Base-by-base conservation (phyloP, 129 eudicot species). In the Chrysanthemum seticuspe region DNA sequence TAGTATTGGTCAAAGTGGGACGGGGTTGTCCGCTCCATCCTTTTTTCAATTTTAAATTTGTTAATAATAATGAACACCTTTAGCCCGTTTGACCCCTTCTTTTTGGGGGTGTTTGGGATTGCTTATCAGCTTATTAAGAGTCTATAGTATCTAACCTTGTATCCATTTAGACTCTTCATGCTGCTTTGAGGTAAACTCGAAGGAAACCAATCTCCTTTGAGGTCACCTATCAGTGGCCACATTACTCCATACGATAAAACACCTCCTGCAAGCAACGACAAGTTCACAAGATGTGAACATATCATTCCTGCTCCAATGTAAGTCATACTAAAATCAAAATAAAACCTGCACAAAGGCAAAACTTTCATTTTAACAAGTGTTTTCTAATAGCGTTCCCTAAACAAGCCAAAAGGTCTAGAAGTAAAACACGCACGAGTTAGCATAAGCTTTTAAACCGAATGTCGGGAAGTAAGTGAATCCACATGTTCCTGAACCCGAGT, bases 271-370 rank as follows among this genome's bases (percentile, higher is more conserved):
- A 92, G 94, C 85, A 89, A 68, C 44, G 97, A 92, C 62, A 92
- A 72, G 83, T 89, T 92, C 80, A 92, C 97, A 2, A 92, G 88
- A 80, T 92, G 97, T 54, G 97, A 92, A 78, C 97, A 92, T 54
- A 92, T 89, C 98, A 92, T 92, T 66, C 98, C 98, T 54, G 98
- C 96, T 62, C 98, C 98, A 16, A 92, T 62, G 70, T 92, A 92
- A 2, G 96, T 92, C 96, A 82, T 83, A 62, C 91, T 85, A 74
- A 92, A 92, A 79, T 92, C 98, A 67, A 92, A 92, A 87, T 85
- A 92, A 80, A 92, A 92, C 64, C 98, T 92, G 95, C 91, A 83
- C 83, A 79, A 45, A 31, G 78, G 15, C 61, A 34, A 70, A 7
- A 3, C n/a, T 67, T 13, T 16, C 18, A n/a, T 44, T 65, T 68